A percentile compares a stretch with the other conserved stretches of the same genome.
These are phyloP conservation scores for Arabidopsis arenosa DNA, from an alignment of 345 rosid genomes.

Conservation along the genomic window DNA sequence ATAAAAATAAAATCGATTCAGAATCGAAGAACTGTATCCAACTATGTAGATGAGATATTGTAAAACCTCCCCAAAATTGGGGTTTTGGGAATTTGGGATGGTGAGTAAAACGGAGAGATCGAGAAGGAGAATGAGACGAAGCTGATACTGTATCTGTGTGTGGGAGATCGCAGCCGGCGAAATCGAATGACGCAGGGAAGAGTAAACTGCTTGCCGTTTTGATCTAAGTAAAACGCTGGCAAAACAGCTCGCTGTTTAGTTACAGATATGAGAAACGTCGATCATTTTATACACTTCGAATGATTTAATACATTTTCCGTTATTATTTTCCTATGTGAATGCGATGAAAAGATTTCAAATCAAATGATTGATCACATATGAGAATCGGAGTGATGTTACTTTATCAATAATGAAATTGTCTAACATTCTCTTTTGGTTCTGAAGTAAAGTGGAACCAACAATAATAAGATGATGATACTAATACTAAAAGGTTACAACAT, in stretches of 20 bases:
- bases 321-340: neutral
- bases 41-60: conserved; percentile 15
- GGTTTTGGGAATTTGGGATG: conserved; percentile 35
- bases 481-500: conserved; percentile 40
- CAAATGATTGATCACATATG: neutral
- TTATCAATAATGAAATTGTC: neutral
- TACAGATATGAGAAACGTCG: conserved; percentile 8
- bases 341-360: neutral
- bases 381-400: neutral
- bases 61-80: conserved; percentile 1
- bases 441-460: conserved; percentile 20
- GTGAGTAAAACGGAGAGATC: conserved; percentile 22
- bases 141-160: conserved; percentile 29
- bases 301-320: neutral
- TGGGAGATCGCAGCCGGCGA: conserved; percentile 39
- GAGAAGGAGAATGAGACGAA: conserved; percentile 37
- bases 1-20: neutral
- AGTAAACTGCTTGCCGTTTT: conserved; percentile 40
- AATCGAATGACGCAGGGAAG: conserved; percentile 27
- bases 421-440: neutral
- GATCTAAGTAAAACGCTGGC: neutral
- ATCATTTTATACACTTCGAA: neutral
- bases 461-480: conserved; percentile 36
- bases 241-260: conserved; percentile 29
- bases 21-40: conserved; percentile 6